Evolutionary conservation across 2,329 filamentous ascomycete genomes (phyloP).

Genomic region (Aspergillus awamori): DNA sequence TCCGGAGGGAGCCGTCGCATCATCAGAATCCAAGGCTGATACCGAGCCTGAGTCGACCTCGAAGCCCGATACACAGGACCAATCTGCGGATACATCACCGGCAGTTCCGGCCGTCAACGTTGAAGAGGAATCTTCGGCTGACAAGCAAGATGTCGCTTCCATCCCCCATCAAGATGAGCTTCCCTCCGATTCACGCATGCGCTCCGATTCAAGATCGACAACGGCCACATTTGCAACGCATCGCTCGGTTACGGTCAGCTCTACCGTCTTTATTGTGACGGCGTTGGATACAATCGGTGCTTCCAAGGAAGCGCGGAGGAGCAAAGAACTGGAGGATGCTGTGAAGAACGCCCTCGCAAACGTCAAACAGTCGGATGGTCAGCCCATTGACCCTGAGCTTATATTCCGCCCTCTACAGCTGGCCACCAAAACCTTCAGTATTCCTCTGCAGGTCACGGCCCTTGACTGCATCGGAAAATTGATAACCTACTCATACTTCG

Average conservation of each 20-base stretch:
- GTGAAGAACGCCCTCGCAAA: conserved; percentile 79
- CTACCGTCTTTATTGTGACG: conserved; percentile 92
- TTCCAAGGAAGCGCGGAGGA: conserved; percentile 87
- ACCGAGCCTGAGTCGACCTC: conserved; percentile 24
- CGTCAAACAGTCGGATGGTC: conserved; percentile 80
- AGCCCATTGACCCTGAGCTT: conserved; percentile 84
- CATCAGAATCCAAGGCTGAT: conserved; percentile 25
- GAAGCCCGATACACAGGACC: conserved; percentile 17
- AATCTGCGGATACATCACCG: conserved; percentile 5
- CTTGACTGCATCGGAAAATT: conserved; percentile 98
- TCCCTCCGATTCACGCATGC: conserved; percentile 43
- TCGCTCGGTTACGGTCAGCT: conserved; percentile 74
- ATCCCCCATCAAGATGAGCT: conserved; percentile 29
- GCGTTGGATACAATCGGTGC: conserved; percentile 88
- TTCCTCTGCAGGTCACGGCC: conserved; percentile 82
- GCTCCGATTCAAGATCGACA: conserved; percentile 65
- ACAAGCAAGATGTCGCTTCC: conserved; percentile 21
- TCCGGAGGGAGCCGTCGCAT: conserved; percentile 29
- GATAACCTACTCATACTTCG: conserved; percentile 98
- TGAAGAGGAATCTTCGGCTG: conserved; percentile 17
- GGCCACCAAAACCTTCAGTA: conserved; percentile 82
- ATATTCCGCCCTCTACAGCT: conserved; percentile 90
- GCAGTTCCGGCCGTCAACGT: conserved; percentile 20
- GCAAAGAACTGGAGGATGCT: conserved; percentile 79
- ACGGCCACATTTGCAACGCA: conserved; percentile 55